Evolutionary conservation across 1,284 basidiomycete genomes (phyloP), one percentile per base, ranked within the genome.

Genomic region (Sanghuangporus sanghuang): DNA sequence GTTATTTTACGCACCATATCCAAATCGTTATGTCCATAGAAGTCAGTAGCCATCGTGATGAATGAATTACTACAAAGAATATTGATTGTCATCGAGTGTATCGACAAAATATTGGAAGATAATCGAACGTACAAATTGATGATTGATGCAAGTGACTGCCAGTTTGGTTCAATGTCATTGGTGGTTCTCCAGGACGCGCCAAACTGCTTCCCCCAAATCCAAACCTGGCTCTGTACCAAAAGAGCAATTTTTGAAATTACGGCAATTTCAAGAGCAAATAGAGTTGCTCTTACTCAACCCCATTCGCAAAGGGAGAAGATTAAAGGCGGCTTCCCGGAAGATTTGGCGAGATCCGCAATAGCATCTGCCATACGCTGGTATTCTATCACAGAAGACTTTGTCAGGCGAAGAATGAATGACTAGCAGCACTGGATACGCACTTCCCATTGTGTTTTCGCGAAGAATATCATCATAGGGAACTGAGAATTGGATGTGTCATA

Each of bases 171-270:
- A 59, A 86, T 86, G 67, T 86, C 84, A 18, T 73, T 72, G 1
- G 83, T 85, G 1, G 84, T 85, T 69, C 84, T 77, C 84, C 84
- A 86, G 63, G 78, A 81, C 68, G 85, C 83, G 0, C 84, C 84
- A 27, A 84, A 71, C 40, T 73, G 69, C 61, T 72, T 76, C 1
- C 78, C 84, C 84, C 85, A 86, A 12, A 81, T 62, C 85, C 84
- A 86, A 1, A 82, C 81, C 74, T 85, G 80, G 68, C 80, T 74
- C 85, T 86, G 64, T 21, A 57, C 7, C n/a, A 3, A 39, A n/a
- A 27, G 11, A 5, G 27, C 27, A 32, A 5, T 32, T 32, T 32
- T 40, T 42, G 23, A n/a, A 42, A 12, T 12, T 2, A 42, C 40
- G 40, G n/a, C 2, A 12, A 6, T 42, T 42, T 9, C 35, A 39